Evolutionary conservation across 225 moss, liverwort and hornwort genomes (phyloP), one percentile per base, ranked within the genome.

Genomic region (Bryoerythrophyllum caledonicum): DNA sequence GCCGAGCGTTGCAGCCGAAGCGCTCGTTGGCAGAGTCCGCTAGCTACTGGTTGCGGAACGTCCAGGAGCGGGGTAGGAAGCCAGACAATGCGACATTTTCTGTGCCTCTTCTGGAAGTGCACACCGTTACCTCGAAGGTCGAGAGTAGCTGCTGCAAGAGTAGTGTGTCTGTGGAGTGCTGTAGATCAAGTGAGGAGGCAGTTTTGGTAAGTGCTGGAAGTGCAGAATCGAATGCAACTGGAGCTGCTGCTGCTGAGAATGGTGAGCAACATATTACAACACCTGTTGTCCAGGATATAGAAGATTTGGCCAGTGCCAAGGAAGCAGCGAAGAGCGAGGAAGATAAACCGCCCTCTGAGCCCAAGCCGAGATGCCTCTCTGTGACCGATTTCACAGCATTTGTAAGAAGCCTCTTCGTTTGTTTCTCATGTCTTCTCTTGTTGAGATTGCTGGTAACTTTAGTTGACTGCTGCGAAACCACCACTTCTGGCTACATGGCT

Each of bases 311-410:
- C 23, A 38, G 46, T 25, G 73, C 12, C 17, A 78, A 51, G 59
- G 56, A 70, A 59, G 78, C 56, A 48, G 63, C 24, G 40, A 73
- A 67, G 41, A 69, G 62, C 34, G 48, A 72, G 26, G 24, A 25
- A 37, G 74, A 78, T 41, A 74, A 74, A 4, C 62, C 27, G 30
- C 64, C 69, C 25, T 51, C 59, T 52, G 78, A 78, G 35, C 68
- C 77, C 37, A 78, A 78, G 57, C 77, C 82, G 48, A 82, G 86
- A 58, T 85, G 86, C 78, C 72, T 72, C 72, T 72, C 72, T 48
- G 72, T 72, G 14, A 72, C 72, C 5, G 72, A 72, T 32, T 72
- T 72, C 60, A 92, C 92, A 74, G 90, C 92, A 56, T 90, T 90
- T 72, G 88, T 90, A 80, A 53, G 87, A 30, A 72, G 32, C 72